Evolutionary conservation across 805 yeast genomes (phyloP), one percentile per base, ranked within the genome.

Genomic region (Kazachstania taianensis): DNA sequence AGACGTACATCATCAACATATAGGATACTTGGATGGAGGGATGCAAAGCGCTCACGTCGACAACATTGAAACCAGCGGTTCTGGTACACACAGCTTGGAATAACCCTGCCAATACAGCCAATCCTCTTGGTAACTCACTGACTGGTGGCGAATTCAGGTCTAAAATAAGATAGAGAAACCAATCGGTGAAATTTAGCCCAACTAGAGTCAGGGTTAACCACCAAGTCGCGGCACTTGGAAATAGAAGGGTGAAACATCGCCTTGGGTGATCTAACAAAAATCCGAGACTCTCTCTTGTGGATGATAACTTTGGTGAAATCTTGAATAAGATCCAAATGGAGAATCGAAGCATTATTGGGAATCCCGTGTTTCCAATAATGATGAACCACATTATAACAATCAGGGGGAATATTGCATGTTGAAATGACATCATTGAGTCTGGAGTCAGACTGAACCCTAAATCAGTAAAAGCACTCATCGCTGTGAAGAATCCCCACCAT

Each of bases 1-100:
- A 87, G 15, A 92, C 85, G 61, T 92, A 89, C 97, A 89, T 89
- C 96, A 89, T 89, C 41, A 89, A 71, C 75, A 85, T 70, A 57
- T 89, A 92, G 48, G 92, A 76, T 20, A 92, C 94, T 55, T 86
- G 94, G 33, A 89, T 81, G 0, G 94, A 92, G 0, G 96, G 94
- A 49, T 86, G 92, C 32, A 89, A 65, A 29, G 55, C 53, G 1
- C 83, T 61, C 20, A 89, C 57, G 52, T 79, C 75, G 20, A 87
- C 72, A 24, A 80, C 78, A 0, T 81, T 46, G 43, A 89, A 78
- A 0, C 98, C 98, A 0, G 95, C 94, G 1, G 96, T 89, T 65
- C 98, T 73, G 1, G 96, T 85, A 34, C 87, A 73, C 34, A 89
- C 72, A 1, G 96, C 87, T 57, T 89, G 97, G 55, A 77, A 92